phyloP scores from a whole-genome alignment of 805 yeast species.

The Pichia sporocuriosa region DNA sequence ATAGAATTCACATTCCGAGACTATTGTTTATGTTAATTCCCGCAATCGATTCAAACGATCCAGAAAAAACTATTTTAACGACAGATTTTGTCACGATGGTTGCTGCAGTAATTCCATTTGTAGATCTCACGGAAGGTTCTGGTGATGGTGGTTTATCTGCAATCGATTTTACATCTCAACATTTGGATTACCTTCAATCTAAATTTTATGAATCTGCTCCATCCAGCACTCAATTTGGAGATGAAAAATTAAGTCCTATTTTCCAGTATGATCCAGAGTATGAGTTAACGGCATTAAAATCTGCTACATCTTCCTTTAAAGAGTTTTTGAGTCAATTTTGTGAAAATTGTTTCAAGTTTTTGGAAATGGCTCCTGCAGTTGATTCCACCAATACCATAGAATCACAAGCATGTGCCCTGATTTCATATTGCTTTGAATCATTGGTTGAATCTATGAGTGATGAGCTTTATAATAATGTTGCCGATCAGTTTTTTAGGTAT shows the following conservation, averaged over 20 bases:
- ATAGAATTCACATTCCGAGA: constrained; percentile 73
- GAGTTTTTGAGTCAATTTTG: constrained; percentile 51
- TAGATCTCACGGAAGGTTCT: constrained; percentile 43
- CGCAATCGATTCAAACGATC: constrained; percentile 86
- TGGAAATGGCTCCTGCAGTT: constrained; percentile 65
- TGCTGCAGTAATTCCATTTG: constrained; percentile 66
- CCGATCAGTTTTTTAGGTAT: constrained; percentile 46
- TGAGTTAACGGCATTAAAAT: constrained; percentile 53
- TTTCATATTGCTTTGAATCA: constrained; percentile 35
- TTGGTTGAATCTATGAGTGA: constrained; percentile 56
- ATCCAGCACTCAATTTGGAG: constrained; percentile 17
- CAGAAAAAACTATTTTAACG: constrained; percentile 61
- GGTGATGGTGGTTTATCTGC: constrained; percentile 36
- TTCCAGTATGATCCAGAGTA: constrained; percentile 38
- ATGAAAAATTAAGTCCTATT: constrained; percentile 17
- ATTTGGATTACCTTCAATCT: constrained; percentile 47
- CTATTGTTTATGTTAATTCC: constrained; percentile 63
- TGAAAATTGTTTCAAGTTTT: constrained; percentile 51
- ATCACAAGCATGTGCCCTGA: constrained; percentile 35
- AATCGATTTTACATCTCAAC: constrained; percentile 57
- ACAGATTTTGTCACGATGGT: constrained; percentile 63
- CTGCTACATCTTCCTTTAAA: constrained; percentile 67
- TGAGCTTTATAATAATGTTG: constrained; percentile 41
- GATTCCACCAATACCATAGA: constrained; percentile 47
- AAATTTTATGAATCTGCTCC: constrained; percentile 32